Conservation (phyloP, 179 eudicot genomes). For the Kewa caespitosa region DNA sequence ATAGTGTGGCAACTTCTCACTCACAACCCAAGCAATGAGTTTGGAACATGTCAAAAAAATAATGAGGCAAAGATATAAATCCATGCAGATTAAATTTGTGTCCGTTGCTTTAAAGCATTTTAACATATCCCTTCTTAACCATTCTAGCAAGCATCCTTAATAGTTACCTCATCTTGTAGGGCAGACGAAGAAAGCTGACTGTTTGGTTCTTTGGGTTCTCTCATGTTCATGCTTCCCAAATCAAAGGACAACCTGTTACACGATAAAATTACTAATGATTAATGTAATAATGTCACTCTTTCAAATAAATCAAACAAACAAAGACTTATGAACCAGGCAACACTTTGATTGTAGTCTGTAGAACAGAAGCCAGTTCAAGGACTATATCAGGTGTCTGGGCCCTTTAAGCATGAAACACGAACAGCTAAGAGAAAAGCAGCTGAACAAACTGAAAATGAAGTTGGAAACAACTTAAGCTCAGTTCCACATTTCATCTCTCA, state of each 20-base stretch:
- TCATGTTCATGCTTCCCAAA: constrained; percentile 66
- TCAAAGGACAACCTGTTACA: constrained; percentile 70
- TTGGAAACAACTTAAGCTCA: background rate
- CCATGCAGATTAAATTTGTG: background rate
- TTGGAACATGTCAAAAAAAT: background rate
- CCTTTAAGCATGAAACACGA: background rate
- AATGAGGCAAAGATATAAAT: background rate
- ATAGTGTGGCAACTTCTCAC: background rate
- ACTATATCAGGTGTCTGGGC: no score
- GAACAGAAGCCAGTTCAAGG: background rate
- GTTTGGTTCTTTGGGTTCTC: constrained; percentile 51
- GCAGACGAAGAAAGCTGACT: constrained; percentile 55
- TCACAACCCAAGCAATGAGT: background rate
- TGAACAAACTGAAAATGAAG: background rate
- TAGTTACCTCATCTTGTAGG: constrained; percentile 86
- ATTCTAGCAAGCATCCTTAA: background rate
- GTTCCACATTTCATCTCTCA: background rate
- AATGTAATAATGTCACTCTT: background rate
- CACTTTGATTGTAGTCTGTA: background rate
- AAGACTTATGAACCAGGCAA: background rate
- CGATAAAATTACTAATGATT: constrained; percentile 8
- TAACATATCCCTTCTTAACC: background rate
- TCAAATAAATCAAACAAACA: background rate
- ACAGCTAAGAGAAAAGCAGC: background rate
- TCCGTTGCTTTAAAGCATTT: background rate